These are phyloP conservation scores for Simplicillium sp. DNA, from an alignment of 2,329 filamentous ascomycete genomes.

Conservation along the genomic window DNA sequence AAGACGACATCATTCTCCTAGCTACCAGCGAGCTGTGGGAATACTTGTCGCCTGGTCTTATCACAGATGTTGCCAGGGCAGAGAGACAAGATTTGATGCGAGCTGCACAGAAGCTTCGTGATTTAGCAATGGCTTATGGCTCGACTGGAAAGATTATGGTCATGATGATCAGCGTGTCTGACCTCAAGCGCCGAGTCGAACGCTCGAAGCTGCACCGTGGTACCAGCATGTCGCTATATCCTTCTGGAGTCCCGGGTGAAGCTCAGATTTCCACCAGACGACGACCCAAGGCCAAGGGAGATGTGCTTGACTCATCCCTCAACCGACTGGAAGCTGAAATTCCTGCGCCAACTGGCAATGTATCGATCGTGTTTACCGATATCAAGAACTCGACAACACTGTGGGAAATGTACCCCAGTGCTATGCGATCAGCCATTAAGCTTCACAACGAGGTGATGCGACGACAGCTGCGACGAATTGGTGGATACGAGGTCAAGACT, in stretches of 20 bases:
- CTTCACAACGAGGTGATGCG: conserved; percentile 97
- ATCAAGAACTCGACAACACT: conserved; percentile 97
- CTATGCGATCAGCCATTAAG: conserved; percentile 95
- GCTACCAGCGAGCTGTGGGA: conserved; percentile 94
- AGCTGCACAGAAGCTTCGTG: conserved; percentile 86
- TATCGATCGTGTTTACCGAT: conserved; percentile 94
- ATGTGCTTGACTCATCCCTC: conserved; percentile 75
- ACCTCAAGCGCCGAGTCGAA: conserved; percentile 75
- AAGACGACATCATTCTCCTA: conserved; percentile 87
- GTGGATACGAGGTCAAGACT: conserved; percentile 97
- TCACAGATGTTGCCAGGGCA: conserved; percentile 82
- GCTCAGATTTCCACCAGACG: conserved; percentile 56
- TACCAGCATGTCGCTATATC: conserved; percentile 77
- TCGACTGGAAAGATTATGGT: conserved; percentile 96
- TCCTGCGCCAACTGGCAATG: conserved; percentile 79
- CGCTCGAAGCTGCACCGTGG: conserved; percentile 64
- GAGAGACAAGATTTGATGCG: conserved; percentile 89
- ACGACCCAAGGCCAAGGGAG: conserved; percentile 51
- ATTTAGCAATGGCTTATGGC: conserved; percentile 91
- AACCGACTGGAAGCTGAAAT: conserved; percentile 84
- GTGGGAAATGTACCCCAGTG: conserved; percentile 91
- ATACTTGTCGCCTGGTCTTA: conserved; percentile 78
- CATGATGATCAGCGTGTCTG: conserved; percentile 91
- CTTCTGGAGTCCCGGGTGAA: conserved; percentile 64
- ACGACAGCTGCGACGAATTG: conserved; percentile 82